These are phyloP conservation scores for Vicia faba DNA, from an alignment of 306 rosid genomes.

Conservation along the genomic window DNA sequence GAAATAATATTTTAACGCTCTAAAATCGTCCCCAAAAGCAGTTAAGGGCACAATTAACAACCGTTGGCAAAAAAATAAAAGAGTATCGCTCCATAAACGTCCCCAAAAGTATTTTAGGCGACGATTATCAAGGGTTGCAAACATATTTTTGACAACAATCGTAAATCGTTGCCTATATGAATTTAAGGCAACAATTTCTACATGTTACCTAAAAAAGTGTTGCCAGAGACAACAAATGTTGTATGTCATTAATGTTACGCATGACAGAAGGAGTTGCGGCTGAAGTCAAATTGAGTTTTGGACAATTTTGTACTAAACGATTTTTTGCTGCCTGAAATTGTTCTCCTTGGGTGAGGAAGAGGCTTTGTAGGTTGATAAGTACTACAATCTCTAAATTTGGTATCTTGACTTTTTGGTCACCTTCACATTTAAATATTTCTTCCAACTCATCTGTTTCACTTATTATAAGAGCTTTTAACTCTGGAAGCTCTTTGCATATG, in stretches of 20 bases:
- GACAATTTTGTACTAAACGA: neutral
- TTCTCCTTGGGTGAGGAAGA: neutral
- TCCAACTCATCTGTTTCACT: neutral
- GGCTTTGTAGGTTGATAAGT: neutral
- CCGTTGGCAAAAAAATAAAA: no score
- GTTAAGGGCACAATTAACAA: no score
- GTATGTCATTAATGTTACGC: rapidly evolving
- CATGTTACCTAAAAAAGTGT: no score
- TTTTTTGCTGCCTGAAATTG: neutral
- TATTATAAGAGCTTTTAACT: neutral
- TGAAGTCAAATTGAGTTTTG: neutral
- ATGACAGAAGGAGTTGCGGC: neutral
- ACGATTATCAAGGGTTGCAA: no score
- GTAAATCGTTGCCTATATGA: no score
- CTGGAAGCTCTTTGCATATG: neutral
- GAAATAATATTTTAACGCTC: no score
- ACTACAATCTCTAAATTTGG: neutral
- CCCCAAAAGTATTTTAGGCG: no score
- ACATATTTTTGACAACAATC: no score
- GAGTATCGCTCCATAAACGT: no score
- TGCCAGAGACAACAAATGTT: no score
- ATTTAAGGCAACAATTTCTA: no score
- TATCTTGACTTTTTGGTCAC: neutral
- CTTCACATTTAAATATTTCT: slow-evolving; percentile 8
- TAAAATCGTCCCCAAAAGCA: no score